Evolutionary conservation across 306 rosid species (phyloP).

Genomic region (Castanea sativa): DNA sequence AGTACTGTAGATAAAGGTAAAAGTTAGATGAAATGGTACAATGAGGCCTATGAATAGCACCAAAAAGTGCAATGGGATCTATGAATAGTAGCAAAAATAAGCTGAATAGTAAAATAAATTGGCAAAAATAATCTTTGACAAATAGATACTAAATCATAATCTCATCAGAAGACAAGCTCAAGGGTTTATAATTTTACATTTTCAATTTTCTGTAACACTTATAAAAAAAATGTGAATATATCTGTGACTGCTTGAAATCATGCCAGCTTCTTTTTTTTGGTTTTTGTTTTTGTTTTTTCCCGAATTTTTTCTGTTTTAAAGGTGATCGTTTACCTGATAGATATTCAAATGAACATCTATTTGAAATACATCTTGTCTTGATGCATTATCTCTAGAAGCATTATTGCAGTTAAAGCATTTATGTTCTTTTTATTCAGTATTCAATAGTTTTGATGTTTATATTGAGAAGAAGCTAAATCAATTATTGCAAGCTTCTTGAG

Average conservation of each 20-base stretch:
- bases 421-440: neutral
- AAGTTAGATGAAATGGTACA: too few species aligned
- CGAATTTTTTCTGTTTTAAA: neutral
- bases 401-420: neutral
- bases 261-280: neutral
- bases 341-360: neutral
- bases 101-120: too few species aligned
- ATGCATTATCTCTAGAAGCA: neutral
- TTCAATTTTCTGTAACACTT: neutral
- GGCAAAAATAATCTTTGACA: too few species aligned
- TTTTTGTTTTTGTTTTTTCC: neutral
- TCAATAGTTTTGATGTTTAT: neutral
- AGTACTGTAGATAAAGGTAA: too few species aligned
- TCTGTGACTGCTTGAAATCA: neutral
- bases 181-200: neutral
- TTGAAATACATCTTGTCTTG: neutral
- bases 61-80: too few species aligned
- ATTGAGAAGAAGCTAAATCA: slow-evolving; percentile 8
- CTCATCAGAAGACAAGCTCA: neutral
- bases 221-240: too few species aligned
- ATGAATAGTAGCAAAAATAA: too few species aligned
- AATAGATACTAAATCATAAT: neutral
- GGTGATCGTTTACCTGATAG: neutral
- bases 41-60: too few species aligned
- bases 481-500: neutral